Evolutionary conservation across 2,329 filamentous ascomycete genomes (phyloP).

Genomic region (Colletotrichum tanaceti): DNA sequence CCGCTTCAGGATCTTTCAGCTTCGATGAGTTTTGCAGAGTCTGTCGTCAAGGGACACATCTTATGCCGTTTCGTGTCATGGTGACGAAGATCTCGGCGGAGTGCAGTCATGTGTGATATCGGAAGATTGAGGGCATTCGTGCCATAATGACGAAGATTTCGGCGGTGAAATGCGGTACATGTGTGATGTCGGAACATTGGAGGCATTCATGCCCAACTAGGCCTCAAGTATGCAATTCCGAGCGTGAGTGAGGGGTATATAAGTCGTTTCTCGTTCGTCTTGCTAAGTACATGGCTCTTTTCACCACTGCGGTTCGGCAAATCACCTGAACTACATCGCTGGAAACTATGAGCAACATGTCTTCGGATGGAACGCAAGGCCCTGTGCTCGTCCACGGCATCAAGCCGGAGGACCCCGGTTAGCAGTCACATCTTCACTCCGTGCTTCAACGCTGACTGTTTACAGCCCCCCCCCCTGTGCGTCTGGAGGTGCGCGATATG

Average conservation of each 20-base stretch:
- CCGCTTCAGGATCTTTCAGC: too few relatives aligned
- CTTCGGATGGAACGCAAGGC: slow-evolving; percentile 30
- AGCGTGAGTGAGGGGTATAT: neutral
- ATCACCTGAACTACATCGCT: neutral
- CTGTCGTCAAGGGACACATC: neutral
- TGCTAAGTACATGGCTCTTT: too few relatives aligned
- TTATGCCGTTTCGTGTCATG: neutral
- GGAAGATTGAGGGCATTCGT: too few relatives aligned
- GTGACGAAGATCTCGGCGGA: neutral
- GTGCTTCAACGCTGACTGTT: neutral
- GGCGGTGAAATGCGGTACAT: neutral
- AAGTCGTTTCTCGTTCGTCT: neutral
- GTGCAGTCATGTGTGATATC: neutral
- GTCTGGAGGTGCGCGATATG: slow-evolving; percentile 36
- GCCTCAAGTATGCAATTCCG: too few relatives aligned
- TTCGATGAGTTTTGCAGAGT: too few relatives aligned
- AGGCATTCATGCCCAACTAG: too few relatives aligned
- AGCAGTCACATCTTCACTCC: neutral
- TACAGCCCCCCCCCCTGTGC: slow-evolving; percentile 25
- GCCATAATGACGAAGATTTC: neutral
- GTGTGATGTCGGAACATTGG: neutral
- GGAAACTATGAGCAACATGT: slow-evolving; percentile 8
- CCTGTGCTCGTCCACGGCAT: slow-evolving; percentile 25
- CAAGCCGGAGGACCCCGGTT: slow-evolving; percentile 27
- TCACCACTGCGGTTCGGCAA: neutral